Evolutionary conservation across 148 eudicot species (phyloP).

Genomic region (Heliosperma pusillum): DNA sequence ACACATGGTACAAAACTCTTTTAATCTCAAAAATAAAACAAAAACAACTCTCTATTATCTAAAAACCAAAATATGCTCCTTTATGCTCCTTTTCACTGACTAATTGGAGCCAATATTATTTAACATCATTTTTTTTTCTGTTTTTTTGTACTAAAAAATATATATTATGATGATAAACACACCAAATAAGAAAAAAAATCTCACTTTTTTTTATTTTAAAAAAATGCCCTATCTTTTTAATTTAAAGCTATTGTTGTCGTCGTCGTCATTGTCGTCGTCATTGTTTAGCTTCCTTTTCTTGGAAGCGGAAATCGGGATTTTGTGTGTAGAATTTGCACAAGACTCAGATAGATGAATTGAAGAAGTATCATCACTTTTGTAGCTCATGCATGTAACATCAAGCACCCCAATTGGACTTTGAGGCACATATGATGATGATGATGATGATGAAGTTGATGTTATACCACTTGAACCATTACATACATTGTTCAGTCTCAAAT

Average conservation of each 20-base stretch:
- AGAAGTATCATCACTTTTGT: conserved; percentile 51
- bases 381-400: conserved; percentile 72
- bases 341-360: conserved; percentile 35
- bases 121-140: conserved; percentile 6
- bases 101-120: conserved; percentile 6
- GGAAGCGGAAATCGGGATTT: conserved; percentile 32
- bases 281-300: conserved; percentile 68
- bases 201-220: background rate
- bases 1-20: background rate
- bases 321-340: conserved; percentile 47
- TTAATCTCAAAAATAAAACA: background rate
- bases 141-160: conserved; percentile 21
- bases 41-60: background rate
- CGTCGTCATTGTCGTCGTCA: background rate
- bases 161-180: conserved; percentile 14
- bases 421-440: conserved; percentile 34
- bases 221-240: conserved; percentile 13
- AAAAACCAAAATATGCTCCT: too few relatives aligned
- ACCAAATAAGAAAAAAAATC: conserved; percentile 14
- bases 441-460: conserved; percentile 16
- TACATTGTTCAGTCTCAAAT: conserved; percentile 28
- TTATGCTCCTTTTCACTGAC: too few relatives aligned
- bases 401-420: conserved; percentile 85
- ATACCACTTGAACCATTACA: conserved; percentile 23
- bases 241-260: conserved; percentile 7